phyloP scores from a whole-genome alignment of 768 basidiomycete species.

The Boletus rufocinnamomeus region DNA sequence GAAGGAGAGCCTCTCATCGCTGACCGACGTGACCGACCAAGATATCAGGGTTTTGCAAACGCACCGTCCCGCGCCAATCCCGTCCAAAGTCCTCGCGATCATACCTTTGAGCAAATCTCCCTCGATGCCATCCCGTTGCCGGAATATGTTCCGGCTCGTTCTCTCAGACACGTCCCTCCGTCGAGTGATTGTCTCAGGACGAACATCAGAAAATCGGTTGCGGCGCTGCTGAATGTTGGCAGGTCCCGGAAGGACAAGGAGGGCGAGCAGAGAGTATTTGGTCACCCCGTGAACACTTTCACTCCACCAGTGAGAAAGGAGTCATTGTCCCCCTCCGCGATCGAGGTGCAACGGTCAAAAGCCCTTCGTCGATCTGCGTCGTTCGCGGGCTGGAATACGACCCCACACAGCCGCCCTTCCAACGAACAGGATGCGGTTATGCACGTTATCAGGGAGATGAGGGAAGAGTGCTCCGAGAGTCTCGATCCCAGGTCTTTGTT shows the following conservation, averaged over 20 bases:
- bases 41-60: conserved; percentile 4
- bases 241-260: conserved; percentile 5
- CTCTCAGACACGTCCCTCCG: conserved; percentile 15
- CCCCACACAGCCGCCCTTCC: not conserved
- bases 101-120: conserved; percentile 8
- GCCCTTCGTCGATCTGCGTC: conserved; percentile 32
- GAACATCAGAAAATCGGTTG: conserved; percentile 4
- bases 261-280: conserved; percentile 13
- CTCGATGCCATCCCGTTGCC: conserved; percentile 16
- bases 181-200: conserved; percentile 7
- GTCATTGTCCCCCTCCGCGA: conserved; percentile 7
- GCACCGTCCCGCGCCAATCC: not conserved
- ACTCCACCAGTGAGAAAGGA: conserved; percentile 18
- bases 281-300: conserved; percentile 16
- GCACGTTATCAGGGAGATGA: conserved; percentile 24
- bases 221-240: conserved; percentile 9
- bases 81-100: not conserved
- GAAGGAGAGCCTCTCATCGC: conserved; percentile 3
- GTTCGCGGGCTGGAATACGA: conserved; percentile 17
- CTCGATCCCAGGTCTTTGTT: conserved; percentile 25
- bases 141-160: conserved; percentile 2
- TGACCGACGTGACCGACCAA: not conserved
- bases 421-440: conserved; percentile 13
- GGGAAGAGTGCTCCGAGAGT: conserved; percentile 14
- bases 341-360: not conserved